Percentiles rank a stretch among this genome's conserved stretches.
These are phyloP conservation scores for Pestalotiopsis sp. DNA, from an alignment of 2,329 filamentous ascomycete genomes.

Conservation along the genomic window DNA sequence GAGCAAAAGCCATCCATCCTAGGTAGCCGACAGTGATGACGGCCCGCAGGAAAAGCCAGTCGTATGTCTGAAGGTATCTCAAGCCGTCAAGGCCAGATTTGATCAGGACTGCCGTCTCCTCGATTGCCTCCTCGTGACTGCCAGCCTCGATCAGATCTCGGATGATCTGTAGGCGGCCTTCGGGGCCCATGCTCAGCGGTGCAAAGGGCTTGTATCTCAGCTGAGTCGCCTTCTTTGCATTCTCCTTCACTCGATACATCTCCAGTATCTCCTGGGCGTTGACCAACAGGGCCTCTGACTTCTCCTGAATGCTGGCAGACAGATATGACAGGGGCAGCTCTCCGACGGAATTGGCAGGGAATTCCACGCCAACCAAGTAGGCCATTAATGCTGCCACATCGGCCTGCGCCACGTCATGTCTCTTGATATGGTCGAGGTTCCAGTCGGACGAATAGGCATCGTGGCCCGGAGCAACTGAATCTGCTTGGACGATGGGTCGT, in stretches of 20 bases:
- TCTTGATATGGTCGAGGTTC: slow-evolving; percentile 75
- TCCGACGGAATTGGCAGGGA: slow-evolving; percentile 94
- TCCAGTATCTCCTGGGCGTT: slow-evolving; percentile 89
- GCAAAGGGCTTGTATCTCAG: slow-evolving; percentile 78
- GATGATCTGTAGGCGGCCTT: slow-evolving; percentile 70
- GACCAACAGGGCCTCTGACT: slow-evolving; percentile 80
- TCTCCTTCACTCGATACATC: slow-evolving; percentile 95
- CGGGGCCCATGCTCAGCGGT: slow-evolving; percentile 65
- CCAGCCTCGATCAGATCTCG: slow-evolving; percentile 65
- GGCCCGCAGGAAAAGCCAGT: slow-evolving; percentile 92
- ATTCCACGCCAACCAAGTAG: slow-evolving; percentile 83
- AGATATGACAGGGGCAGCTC: slow-evolving; percentile 86
- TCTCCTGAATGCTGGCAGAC: slow-evolving; percentile 69
- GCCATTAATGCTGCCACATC: slow-evolving; percentile 96
- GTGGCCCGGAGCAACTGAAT: slow-evolving; percentile 72
- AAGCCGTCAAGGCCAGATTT: slow-evolving; percentile 78
- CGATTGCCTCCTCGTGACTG: slow-evolving; percentile 75
- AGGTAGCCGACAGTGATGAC: slow-evolving; percentile 89
- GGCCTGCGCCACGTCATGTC: slow-evolving; percentile 91
- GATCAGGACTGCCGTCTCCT: slow-evolving; percentile 75
- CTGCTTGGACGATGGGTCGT: slow-evolving; percentile 62
- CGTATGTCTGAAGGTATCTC: slow-evolving; percentile 94
- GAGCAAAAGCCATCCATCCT: slow-evolving; percentile 91
- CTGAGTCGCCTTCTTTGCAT: slow-evolving; percentile 74
- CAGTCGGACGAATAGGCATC: slow-evolving; percentile 92